phyloP scores from a whole-genome alignment of 2,329 filamentous ascomycete species.

The Exophiala mesophila region DNA sequence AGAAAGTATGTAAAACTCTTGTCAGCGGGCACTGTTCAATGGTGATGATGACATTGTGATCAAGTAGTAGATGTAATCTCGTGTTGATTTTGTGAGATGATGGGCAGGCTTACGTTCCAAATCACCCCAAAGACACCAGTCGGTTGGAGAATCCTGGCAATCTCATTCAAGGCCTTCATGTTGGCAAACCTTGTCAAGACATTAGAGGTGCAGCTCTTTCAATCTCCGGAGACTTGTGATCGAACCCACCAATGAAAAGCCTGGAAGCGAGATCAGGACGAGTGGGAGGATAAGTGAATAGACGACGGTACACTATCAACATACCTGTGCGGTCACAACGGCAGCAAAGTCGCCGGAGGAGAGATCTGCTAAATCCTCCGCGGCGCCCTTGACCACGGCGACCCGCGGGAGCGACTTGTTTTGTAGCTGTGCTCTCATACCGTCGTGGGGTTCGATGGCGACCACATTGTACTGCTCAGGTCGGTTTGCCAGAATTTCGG shows the following conservation, averaged over 20 bases:
- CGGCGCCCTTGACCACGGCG: constrained; percentile 53
- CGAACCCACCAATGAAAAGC: constrained; percentile 49
- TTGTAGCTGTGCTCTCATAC: constrained; percentile 60
- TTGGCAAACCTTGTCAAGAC: constrained; percentile 58
- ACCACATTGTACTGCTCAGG: constrained; percentile 57
- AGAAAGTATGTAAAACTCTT: too few relatives aligned
- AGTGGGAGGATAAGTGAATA: background rate
- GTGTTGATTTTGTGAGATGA: too few relatives aligned
- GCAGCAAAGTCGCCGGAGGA: constrained; percentile 58
- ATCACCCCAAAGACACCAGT: constrained; percentile 60
- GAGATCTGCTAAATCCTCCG: constrained; percentile 47
- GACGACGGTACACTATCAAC: too few relatives aligned
- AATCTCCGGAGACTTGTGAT: too few relatives aligned
- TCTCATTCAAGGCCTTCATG: constrained; percentile 56
- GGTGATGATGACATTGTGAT: too few relatives aligned
- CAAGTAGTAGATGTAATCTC: too few relatives aligned
- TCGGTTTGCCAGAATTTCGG: constrained; percentile 55
- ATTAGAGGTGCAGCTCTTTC: background rate
- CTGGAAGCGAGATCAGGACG: constrained; percentile 17
- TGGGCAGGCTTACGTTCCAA: constrained; percentile 54
- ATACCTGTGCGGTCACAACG: constrained; percentile 63
- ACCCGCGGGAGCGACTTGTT: constrained; percentile 55
- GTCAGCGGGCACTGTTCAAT: too few relatives aligned
- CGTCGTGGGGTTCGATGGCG: constrained; percentile 59
- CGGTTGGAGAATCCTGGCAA: constrained; percentile 61